Base-by-base conservation (phyloP, 2,329 filamentous ascomycete genomes). In the Ceratocystis harringtonii region DNA sequence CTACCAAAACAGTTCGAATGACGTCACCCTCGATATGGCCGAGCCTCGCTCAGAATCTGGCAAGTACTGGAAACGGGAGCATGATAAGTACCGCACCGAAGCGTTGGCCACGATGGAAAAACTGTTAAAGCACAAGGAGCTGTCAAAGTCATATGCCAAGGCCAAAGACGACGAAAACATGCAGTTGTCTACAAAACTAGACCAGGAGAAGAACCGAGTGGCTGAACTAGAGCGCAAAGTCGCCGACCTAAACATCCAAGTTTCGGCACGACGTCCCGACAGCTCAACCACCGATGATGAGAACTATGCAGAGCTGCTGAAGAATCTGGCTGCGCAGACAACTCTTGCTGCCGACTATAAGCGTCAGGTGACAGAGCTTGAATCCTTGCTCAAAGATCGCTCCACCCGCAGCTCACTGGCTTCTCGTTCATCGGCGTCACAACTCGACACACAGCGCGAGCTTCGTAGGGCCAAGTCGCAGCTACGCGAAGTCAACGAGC, bases 21-120 rank as follows among this genome's bases (percentile, higher is more conserved):
- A 90, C 70, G 76, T 85, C 66, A 90, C 87, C 0, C 75, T 86
- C 61, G 88, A 91, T 70, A 76, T 90, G 61, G 86, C 87, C 68
- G 85, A 89, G 70, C 88, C 89, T 5, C 82, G 85, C 68, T 90
- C 88, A 1, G 82, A 87, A 67, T 90, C 88, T 3, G 88, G 88
- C 5, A 84, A 82, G 70, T 91, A 88, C 74, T 92, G 89, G 89
- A 92, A 92, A 74, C 80, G 83, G 28, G 83, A 90, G 71, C 92
- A 88, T 70, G 81, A 89, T 69, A 81, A 80, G 65, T 92, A 92
- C 71, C 84, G 89, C 61, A 79, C 83, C 57, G 86, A 88, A 68
- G 88, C 88, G 68, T 84, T 84, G 73, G 80, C 79, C 55, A 87
- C 92, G 73, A 86, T 91, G 79, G 85, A 85, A 76, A 89, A 87